Conservation (phyloP, 1,284 basidiomycete species). For the Irpex lacteus region DNA sequence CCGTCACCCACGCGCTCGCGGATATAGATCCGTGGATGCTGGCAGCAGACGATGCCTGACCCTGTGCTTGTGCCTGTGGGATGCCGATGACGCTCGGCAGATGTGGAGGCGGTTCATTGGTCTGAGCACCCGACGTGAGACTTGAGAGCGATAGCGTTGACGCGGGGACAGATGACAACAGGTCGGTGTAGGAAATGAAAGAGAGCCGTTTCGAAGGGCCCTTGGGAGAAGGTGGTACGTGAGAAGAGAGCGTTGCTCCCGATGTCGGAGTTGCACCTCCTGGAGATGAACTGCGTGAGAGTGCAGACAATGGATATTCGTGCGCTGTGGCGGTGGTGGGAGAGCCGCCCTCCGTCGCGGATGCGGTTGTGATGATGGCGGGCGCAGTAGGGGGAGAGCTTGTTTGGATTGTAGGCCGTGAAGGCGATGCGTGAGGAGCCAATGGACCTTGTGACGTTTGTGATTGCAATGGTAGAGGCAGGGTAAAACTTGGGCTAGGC, state of each 20-base stretch:
- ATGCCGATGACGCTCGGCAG: conserved; percentile 55
- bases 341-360: conserved; percentile 36
- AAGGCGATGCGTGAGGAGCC: conserved; percentile 19
- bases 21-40: conserved; percentile 23
- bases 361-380: conserved; percentile 43
- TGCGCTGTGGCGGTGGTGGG: conserved; percentile 40
- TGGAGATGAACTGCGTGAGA: conserved; percentile 17
- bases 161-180: conserved; percentile 73
- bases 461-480: conserved; percentile 19
- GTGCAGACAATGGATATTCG: conserved; percentile 32
- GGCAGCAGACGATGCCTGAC: conserved; percentile 25
- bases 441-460: conserved; percentile 5
- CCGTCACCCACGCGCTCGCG: conserved; percentile 17
- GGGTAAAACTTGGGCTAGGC: conserved; percentile 26
- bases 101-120: conserved; percentile 60
- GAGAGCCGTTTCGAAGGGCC: conserved; percentile 65
- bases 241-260: conserved; percentile 22
- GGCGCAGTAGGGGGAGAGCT: conserved; percentile 18
- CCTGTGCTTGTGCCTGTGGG: conserved; percentile 27
- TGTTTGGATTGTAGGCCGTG: conserved; percentile 24
- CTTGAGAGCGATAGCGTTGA: conserved; percentile 68
- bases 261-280: conserved; percentile 18
- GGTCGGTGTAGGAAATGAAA: conserved; percentile 83
- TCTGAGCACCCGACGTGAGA: conserved; percentile 57
- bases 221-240: conserved; percentile 49